A percentile compares a stretch with the other conserved stretches of the same genome.
Evolutionary conservation across 2,329 filamentous ascomycete species (phyloP).

Genomic region (Diaporthe australafricana): DNA sequence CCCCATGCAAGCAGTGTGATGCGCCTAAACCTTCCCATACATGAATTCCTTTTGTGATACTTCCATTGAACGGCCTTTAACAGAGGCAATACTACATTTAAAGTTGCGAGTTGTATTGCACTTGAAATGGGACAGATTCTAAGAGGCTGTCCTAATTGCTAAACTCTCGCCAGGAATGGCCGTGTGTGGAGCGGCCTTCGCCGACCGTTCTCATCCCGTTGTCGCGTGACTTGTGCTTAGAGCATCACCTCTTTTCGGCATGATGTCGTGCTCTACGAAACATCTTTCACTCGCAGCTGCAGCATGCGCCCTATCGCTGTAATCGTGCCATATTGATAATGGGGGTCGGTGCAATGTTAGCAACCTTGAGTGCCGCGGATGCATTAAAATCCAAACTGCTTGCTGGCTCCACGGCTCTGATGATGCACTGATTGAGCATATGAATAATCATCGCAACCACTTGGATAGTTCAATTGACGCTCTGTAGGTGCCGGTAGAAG

Average conservation of each 20-base stretch:
- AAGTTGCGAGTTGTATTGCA: too few species aligned
- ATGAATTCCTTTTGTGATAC: background rate
- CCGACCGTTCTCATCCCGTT: background rate
- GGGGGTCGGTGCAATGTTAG: background rate
- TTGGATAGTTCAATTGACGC: too few species aligned
- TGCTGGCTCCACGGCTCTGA: background rate
- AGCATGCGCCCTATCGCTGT: background rate
- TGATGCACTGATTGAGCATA: background rate
- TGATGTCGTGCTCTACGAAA: background rate
- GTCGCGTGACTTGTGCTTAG: background rate
- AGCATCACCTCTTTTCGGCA: background rate
- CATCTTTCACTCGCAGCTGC: background rate
- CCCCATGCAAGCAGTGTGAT: background rate
- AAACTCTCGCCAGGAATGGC: background rate
- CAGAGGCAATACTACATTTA: background rate
- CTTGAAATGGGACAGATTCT: too few species aligned
- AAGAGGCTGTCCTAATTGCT: background rate
- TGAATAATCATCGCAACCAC: background rate
- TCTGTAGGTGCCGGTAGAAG: background rate
- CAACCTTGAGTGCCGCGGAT: background rate
- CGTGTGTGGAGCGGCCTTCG: too few species aligned
- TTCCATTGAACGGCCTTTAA: background rate
- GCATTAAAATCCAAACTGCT: too few species aligned
- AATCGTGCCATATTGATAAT: background rate
- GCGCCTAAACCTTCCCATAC: background rate